A percentile compares a stretch with the other conserved stretches of the same genome.
Conservation (phyloP, 2,329 filamentous ascomycete species). For the Cladophialophora yegresii region DNA sequence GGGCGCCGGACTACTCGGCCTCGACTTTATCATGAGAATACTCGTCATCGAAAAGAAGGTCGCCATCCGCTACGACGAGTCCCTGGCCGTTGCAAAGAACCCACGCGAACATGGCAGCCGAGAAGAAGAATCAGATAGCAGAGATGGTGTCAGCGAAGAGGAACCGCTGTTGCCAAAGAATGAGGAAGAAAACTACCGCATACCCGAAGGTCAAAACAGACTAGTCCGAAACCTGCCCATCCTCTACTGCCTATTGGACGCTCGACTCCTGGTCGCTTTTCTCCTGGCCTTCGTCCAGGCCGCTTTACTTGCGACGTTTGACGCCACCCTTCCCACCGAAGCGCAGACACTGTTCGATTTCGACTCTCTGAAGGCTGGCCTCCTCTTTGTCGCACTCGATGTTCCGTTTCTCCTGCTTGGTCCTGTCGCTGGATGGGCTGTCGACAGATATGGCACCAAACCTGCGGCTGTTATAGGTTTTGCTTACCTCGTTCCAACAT, state of each 20-base stretch:
- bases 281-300: constrained; percentile 36
- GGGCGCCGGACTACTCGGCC: constrained; percentile 54
- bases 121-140: constrained; percentile 28
- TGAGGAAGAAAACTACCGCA: constrained; percentile 47
- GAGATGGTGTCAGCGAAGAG: constrained; percentile 41
- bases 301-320: constrained; percentile 33
- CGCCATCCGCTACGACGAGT: constrained; percentile 49
- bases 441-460: constrained; percentile 48
- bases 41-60: constrained; percentile 65
- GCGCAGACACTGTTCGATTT: constrained; percentile 33
- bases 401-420: constrained; percentile 39
- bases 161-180: constrained; percentile 45
- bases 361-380: constrained; percentile 41
- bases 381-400: constrained; percentile 46
- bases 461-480: constrained; percentile 38
- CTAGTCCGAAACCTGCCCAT: constrained; percentile 46
- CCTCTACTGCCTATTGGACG: constrained; percentile 32
- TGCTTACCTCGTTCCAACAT: constrained; percentile 33
- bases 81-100: constrained; percentile 9
- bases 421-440: constrained; percentile 41
- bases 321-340: constrained; percentile 37
- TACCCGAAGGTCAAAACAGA: constrained; percentile 46
- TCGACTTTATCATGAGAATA: constrained; percentile 63
- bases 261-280: constrained; percentile 31
- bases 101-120: constrained; percentile 35